phyloP scores from a whole-genome alignment of 208 protist species.

The Leishmania gerbilli region DNA sequence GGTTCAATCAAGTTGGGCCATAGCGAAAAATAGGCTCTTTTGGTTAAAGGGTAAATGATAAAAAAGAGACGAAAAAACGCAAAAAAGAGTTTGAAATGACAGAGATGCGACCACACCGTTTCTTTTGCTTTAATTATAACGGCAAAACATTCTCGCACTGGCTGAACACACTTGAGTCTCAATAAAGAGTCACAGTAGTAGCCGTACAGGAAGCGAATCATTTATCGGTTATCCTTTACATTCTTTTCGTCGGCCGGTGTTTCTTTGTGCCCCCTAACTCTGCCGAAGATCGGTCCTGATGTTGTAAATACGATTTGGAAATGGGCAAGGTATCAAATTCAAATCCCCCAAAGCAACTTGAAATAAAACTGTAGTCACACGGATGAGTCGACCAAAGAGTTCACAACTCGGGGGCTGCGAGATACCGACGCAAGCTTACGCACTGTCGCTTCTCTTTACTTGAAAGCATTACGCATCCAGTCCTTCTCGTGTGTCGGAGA shows the following conservation, averaged over 20 bases:
- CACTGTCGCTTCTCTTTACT: constrained; percentile 21
- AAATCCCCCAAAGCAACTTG: background rate
- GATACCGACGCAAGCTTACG: background rate
- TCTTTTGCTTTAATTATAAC: background rate
- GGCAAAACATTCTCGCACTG: background rate
- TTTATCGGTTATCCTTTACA: background rate
- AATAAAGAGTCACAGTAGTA: background rate
- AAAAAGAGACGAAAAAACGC: background rate
- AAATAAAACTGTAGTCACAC: constrained; percentile 6
- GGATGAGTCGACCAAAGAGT: background rate
- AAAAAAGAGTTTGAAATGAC: background rate
- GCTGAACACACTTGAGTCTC: background rate
- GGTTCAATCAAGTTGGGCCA: background rate
- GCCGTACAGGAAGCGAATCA: background rate
- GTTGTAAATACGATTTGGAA: constrained; percentile 2
- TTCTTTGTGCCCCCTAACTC: background rate
- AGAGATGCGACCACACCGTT: background rate
- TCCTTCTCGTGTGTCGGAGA: constrained; percentile 61
- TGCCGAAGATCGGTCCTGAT: background rate
- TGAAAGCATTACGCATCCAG: constrained; percentile 70
- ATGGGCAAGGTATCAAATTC: background rate
- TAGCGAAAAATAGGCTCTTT: background rate
- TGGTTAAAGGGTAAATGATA: background rate
- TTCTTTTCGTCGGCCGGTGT: background rate
- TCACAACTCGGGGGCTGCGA: background rate